These are phyloP conservation scores for Cyclospora cayetanensis DNA, from an alignment of 169 alveolate genomes.

Conservation along the genomic window DNA sequence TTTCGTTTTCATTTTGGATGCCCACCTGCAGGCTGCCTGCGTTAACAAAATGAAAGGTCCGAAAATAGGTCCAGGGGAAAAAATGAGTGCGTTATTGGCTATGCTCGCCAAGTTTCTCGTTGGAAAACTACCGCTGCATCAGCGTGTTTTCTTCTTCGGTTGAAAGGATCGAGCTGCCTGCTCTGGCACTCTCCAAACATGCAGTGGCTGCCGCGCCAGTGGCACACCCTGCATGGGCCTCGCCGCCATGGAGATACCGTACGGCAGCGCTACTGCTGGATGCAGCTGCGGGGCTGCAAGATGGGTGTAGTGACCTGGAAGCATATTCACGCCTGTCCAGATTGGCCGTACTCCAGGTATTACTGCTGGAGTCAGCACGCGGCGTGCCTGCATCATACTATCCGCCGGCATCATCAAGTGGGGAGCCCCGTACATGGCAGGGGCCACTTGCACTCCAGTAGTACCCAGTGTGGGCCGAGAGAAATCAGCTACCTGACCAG, in stretches of 20 bases:
- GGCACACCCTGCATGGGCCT: constrained; percentile 1
- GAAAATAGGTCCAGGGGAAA: too few relatives aligned
- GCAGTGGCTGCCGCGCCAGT: background rate
- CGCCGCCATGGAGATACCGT: background rate
- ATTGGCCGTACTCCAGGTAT: background rate
- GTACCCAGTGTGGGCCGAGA: background rate
- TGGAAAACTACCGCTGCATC: too few relatives aligned
- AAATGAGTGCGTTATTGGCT: too few relatives aligned
- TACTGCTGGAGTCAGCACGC: background rate
- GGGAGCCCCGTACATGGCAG: background rate
- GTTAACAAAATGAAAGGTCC: too few relatives aligned
- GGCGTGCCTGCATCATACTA: background rate
- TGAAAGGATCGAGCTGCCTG: background rate
- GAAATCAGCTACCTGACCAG: background rate
- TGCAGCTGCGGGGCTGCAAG: constrained; percentile 1
- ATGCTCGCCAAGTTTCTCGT: too few relatives aligned
- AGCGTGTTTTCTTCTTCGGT: background rate
- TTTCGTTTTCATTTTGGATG: too few relatives aligned
- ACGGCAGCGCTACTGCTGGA: background rate
- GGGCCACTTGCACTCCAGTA: background rate
- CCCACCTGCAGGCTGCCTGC: too few relatives aligned
- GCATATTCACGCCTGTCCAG: background rate
- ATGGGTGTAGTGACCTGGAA: background rate
- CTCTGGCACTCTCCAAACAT: background rate
- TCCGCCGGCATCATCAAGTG: background rate